Conservation (phyloP, 768 basidiomycete species). For the Hemileccinum rubropunctum region DNA sequence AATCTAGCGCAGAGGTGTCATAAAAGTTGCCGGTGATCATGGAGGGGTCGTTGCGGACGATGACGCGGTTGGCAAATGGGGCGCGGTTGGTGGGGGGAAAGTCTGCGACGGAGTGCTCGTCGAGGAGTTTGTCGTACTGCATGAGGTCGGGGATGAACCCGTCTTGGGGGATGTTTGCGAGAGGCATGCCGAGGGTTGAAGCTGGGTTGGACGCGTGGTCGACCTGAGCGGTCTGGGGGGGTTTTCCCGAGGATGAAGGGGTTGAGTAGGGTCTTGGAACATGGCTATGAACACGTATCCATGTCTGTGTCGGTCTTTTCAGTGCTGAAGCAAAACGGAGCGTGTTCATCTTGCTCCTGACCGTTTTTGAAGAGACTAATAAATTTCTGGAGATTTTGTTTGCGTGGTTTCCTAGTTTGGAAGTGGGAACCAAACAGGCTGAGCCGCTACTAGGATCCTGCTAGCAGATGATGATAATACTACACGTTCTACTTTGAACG, state of each 20-base stretch:
- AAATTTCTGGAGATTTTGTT: too few species aligned
- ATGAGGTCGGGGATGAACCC: slow-evolving; percentile 57
- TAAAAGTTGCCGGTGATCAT: slow-evolving; percentile 47
- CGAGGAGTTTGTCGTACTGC: slow-evolving; percentile 58
- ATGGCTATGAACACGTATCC: slow-evolving; percentile 1
- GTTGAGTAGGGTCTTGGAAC: slow-evolving; percentile 17
- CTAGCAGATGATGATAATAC: too few species aligned
- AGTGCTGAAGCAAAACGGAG: slow-evolving; percentile 16
- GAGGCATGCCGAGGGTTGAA: slow-evolving; percentile 12
- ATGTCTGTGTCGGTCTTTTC: slow-evolving; percentile 8
- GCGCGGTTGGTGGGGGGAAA: slow-evolving; percentile 51
- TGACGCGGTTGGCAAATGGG: slow-evolving; percentile 59
- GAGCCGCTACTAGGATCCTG: too few species aligned
- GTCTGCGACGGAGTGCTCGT: slow-evolving; percentile 53
- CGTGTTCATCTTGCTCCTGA: slow-evolving; percentile 24
- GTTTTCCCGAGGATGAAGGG: slow-evolving; percentile 4
- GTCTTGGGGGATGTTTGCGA: slow-evolving; percentile 23
- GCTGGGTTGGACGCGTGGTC: slow-evolving; percentile 4
- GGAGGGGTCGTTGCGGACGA: slow-evolving; percentile 69
- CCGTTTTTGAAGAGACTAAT: slow-evolving; percentile 7
- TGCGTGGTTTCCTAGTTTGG: too few species aligned
- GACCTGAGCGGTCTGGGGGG: not conserved
- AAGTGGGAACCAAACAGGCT: too few species aligned
- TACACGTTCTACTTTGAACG: too few species aligned
- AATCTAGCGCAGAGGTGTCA: slow-evolving; percentile 11